A percentile compares a stretch with the other conserved stretches of the same genome.
phyloP scores from a whole-genome alignment of 495 filamentous ascomycete species.

The Usnea hakonensis region DNA sequence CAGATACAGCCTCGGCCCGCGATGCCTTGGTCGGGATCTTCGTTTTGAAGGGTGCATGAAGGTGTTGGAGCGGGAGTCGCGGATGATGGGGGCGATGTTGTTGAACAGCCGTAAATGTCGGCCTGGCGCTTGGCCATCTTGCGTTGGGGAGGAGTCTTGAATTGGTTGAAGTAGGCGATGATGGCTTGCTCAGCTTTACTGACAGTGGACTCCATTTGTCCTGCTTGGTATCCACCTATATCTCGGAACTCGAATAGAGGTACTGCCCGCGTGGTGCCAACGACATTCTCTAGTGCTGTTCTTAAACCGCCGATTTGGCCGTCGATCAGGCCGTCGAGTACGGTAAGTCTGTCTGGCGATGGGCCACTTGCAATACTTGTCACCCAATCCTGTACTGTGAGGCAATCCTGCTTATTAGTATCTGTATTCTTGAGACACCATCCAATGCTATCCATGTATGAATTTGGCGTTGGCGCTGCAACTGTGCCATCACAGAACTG shows the following conservation, averaged over 20 bases:
- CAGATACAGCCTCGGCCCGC: neutral
- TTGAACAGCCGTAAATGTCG: neutral
- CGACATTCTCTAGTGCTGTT: constrained; percentile 16
- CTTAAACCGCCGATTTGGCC: constrained; percentile 18
- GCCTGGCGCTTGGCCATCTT: constrained; percentile 1
- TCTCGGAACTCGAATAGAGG: constrained; percentile 26
- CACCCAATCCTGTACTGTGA: constrained; percentile 22
- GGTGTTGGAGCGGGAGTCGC: neutral
- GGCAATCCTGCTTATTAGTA: neutral
- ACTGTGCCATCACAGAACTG: constrained; percentile 10
- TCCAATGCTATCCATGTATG: neutral
- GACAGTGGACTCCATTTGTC: constrained; percentile 1
- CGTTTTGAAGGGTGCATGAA: constrained; percentile 3
- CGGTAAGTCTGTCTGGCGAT: constrained; percentile 15
- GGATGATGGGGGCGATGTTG: neutral
- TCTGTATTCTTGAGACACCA: neutral
- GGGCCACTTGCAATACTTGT: constrained; percentile 14
- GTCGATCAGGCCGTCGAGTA: constrained; percentile 19
- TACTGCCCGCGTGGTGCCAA: constrained; percentile 18
- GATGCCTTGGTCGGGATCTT: constrained; percentile 3
- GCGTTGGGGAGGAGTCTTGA: neutral
- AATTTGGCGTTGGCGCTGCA: constrained; percentile 2
- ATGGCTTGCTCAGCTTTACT: constrained; percentile 13
- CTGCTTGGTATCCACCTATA: neutral
- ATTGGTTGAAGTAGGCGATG: constrained; percentile 11